Evolutionary conservation across 352 stramenopile species (phyloP), one percentile per base, ranked within the genome.

Genomic region (Globisporangium rhizosaccharum): DNA sequence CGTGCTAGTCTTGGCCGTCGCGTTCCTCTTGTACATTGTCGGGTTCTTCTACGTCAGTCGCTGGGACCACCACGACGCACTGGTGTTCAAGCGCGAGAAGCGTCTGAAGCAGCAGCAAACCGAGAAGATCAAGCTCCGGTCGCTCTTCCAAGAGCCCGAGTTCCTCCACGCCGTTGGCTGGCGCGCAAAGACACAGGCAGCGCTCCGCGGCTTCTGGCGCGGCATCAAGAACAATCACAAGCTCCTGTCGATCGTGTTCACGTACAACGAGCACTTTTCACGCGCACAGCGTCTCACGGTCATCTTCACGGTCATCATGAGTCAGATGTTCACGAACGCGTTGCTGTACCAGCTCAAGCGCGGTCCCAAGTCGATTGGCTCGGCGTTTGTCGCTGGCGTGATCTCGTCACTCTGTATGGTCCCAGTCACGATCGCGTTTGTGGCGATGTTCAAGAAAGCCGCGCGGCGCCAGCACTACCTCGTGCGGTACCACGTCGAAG

Each of bases 391-490:
- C 11, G 72, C 66, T 0, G 81, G 71, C 0, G n/a, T 88, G 1
- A 48, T 91, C n/a, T 77, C 79, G 23, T 79, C 76, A 3, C 9
- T 91, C 18, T 86, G 71, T 47, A 86, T 89, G 75, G 65, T 89
- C 0, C 81, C 81, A 0, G 68, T 91, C 0, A 74, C 71, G 14
- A 72, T 88, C 44, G 70, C 79, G 26, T 84, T 91, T 51, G 64
- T 87, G 45, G 68, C 83, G 20, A 81, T 91, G 67, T 91, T 87
- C 61, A 88, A 88, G 54, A 87, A 87, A 51, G 76, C 81, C 6
- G 81, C 72, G 2, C 67, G 72, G 8, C 69, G 73, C 51, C 71
- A 89, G 26, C 77, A 73, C 33, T 89, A 85, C 50, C 33, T 89
- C 8, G 72, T 91, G 23, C 79, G 79, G 3, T 88, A 85, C 50